Evolutionary conservation across 2,329 filamentous ascomycete species (phyloP).

Genomic region (Alternaria viburni): DNA sequence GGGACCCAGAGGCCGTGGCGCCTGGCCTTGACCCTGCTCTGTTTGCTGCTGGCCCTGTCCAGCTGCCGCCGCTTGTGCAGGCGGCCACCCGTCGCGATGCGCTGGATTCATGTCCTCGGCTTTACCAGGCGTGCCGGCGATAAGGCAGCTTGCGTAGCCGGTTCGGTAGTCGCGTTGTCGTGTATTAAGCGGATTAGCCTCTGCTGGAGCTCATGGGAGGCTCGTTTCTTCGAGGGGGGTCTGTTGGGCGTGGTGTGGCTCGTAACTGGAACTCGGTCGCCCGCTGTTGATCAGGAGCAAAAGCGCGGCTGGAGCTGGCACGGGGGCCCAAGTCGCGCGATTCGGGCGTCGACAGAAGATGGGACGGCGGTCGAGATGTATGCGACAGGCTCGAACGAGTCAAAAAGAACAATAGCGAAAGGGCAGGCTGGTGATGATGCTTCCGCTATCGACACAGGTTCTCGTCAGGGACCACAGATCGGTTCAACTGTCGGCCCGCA

Average conservation of each 20-base stretch:
- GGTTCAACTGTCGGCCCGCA: conserved; percentile 13
- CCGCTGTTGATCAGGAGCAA: conserved; percentile 32
- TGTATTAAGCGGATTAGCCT: conserved; percentile 10
- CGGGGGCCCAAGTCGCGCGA: conserved; percentile 16
- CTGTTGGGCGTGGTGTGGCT: conserved; percentile 20
- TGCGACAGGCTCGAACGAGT: conserved; percentile 27
- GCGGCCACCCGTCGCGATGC: conserved; percentile 51
- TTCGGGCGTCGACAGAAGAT: conserved; percentile 17
- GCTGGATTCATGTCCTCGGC: conserved; percentile 49
- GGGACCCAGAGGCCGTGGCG: conserved; percentile 41
- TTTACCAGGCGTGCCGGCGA: conserved; percentile 37
- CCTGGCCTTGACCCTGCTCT: conserved; percentile 43
- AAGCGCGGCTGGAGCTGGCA: conserved; percentile 32
- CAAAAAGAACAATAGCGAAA: conserved; percentile 10
- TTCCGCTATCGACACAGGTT: conserved; percentile 16
- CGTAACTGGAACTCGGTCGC: conserved; percentile 20
- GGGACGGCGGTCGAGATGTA: conserved; percentile 17
- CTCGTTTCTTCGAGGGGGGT: conserved; percentile 6
- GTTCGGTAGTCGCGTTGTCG: conserved; percentile 23
- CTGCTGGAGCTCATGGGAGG: conserved; percentile 31
- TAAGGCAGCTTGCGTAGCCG: conserved; percentile 25
- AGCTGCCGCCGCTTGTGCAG: conserved; percentile 54
- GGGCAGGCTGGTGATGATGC: conserved; percentile 20
- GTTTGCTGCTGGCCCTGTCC: conserved; percentile 53
- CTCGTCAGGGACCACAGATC: conserved; percentile 18